These are phyloP conservation scores for Talaromyces sp. DNA, from an alignment of 2,329 filamentous ascomycete genomes.

Conservation along the genomic window DNA sequence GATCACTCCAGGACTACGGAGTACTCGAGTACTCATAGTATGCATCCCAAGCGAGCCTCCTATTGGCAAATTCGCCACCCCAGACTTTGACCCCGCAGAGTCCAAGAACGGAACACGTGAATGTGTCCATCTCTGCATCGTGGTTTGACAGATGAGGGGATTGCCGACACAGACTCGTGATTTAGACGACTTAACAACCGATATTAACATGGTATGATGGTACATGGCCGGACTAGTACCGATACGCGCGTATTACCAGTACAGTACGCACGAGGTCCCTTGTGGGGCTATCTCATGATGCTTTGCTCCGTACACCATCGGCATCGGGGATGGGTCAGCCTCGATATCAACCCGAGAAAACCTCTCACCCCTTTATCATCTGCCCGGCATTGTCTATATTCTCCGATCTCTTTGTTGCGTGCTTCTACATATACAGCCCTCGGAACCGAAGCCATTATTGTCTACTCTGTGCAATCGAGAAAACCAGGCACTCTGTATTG, in stretches of 20 bases:
- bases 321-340: not conserved
- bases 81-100: conserved; percentile 10
- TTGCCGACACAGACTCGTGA: not conserved
- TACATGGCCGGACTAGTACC: not conserved
- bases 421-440: not conserved
- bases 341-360: not conserved
- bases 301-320: not conserved
- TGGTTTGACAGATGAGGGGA: not conserved
- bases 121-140: not conserved
- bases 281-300: conserved; percentile 7
- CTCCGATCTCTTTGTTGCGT: not conserved
- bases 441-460: not conserved
- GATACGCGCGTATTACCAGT: not conserved
- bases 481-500: conserved; percentile 5
- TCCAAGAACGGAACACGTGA: conserved; percentile 5
- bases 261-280: not conserved
- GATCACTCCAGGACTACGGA: too few species aligned
- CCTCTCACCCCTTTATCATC: not conserved
- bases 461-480: not conserved
- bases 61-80: conserved; percentile 14
- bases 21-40: not conserved
- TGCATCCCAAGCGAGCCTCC: not conserved
- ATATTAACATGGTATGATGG: not conserved
- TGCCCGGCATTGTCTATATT: not conserved
- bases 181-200: not conserved